Conservation (phyloP, 2,329 filamentous ascomycete species). For the Cladosporium sp. region DNA sequence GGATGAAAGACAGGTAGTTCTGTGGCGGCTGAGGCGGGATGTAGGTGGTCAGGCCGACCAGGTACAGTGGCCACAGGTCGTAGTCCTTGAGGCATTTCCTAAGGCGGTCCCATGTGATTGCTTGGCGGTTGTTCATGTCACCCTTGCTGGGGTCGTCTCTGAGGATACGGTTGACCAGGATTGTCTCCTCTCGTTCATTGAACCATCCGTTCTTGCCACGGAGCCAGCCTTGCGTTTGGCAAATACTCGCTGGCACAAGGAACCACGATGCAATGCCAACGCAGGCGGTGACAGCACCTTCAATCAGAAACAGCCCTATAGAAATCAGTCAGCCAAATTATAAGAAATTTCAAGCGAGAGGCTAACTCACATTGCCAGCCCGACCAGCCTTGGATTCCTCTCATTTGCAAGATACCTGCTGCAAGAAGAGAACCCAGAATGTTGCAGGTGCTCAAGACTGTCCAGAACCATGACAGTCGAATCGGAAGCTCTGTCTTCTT, state of each 20-base stretch:
- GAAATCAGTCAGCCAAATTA: background rate
- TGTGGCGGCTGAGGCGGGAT: slow-evolving; percentile 50
- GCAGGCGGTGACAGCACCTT: slow-evolving; percentile 33
- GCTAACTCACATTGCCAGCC: slow-evolving; percentile 26
- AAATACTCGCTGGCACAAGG: slow-evolving; percentile 54
- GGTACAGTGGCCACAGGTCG: slow-evolving; percentile 44
- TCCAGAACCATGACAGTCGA: slow-evolving; percentile 45
- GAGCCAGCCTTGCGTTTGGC: slow-evolving; percentile 59
- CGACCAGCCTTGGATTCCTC: slow-evolving; percentile 27
- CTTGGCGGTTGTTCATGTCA: slow-evolving; percentile 62
- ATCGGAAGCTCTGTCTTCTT: slow-evolving; percentile 44
- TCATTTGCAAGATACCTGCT: slow-evolving; percentile 32
- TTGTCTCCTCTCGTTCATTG: slow-evolving; percentile 65
- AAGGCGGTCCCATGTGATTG: slow-evolving; percentile 49
- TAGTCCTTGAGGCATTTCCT: slow-evolving; percentile 30
- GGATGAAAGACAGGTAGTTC: slow-evolving; percentile 57
- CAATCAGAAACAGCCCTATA: slow-evolving; percentile 32
- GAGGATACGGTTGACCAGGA: slow-evolving; percentile 60
- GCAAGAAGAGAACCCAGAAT: slow-evolving; percentile 34
- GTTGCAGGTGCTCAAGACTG: slow-evolving; percentile 30
- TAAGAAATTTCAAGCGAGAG: background rate
- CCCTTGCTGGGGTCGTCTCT: slow-evolving; percentile 59
- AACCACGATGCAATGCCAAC: slow-evolving; percentile 28
- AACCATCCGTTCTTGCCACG: slow-evolving; percentile 65
- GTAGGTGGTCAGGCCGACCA: slow-evolving; percentile 36